These are phyloP conservation scores for Neolentinus lepideus DNA, from an alignment of 1,284 basidiomycete species.

Conservation along the genomic window DNA sequence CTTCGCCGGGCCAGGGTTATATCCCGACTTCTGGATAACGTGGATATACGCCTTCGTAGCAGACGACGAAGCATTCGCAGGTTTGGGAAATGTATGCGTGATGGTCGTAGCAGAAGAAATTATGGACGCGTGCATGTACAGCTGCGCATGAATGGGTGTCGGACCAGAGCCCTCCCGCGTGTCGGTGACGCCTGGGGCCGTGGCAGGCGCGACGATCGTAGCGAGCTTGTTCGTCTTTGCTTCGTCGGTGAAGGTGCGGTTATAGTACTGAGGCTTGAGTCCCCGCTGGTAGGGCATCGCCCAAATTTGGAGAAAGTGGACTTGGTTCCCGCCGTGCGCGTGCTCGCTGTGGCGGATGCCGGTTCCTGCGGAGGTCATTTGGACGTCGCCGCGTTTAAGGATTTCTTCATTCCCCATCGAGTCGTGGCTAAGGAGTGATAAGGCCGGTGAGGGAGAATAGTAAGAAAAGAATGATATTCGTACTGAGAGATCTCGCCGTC, in stretches of 20 bases:
- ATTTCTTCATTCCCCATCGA: constrained; percentile 87
- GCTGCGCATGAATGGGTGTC: constrained; percentile 60
- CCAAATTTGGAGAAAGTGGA: constrained; percentile 91
- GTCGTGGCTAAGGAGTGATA: constrained; percentile 53
- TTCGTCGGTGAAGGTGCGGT: constrained; percentile 78
- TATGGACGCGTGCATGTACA: constrained; percentile 63
- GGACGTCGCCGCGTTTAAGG: constrained; percentile 81
- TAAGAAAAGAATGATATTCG: constrained; percentile 11
- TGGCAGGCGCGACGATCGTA: constrained; percentile 66
- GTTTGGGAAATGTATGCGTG: constrained; percentile 34
- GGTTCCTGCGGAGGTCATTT: constrained; percentile 86
- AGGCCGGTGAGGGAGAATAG: constrained; percentile 1
- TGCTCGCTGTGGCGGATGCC: constrained; percentile 84
- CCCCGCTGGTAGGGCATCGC: constrained; percentile 51
- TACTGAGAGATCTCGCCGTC: constrained; percentile 76
- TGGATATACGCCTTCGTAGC: constrained; percentile 57
- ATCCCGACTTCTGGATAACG: constrained; percentile 72
- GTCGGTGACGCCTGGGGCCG: constrained; percentile 43
- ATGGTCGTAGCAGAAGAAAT: constrained; percentile 48
- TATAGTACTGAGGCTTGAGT: constrained; percentile 74
- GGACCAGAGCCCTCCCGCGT: constrained; percentile 66
- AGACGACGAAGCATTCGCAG: constrained; percentile 19
- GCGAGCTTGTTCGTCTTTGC: constrained; percentile 71
- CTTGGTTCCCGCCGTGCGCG: constrained; percentile 46
- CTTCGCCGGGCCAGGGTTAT: constrained; percentile 43